phyloP scores from a whole-genome alignment of 768 basidiomycete genomes.

The Hirschioporus abietinus region DNA sequence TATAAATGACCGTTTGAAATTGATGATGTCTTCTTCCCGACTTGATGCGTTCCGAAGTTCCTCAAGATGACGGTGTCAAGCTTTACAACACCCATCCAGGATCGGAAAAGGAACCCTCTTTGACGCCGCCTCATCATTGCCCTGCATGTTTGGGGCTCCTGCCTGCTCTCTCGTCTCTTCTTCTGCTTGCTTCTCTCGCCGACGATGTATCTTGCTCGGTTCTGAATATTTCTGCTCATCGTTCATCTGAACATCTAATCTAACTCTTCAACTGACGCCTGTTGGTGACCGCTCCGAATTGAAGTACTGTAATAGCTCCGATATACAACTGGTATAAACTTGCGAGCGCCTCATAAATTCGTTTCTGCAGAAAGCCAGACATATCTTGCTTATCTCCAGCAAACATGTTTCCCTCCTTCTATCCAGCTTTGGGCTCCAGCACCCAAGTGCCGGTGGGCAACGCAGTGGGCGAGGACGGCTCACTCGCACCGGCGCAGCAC shows the following conservation, averaged over 20 bases:
- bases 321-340: too few relatives aligned
- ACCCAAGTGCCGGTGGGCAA: not conserved
- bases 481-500: conserved; percentile 12
- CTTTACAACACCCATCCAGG: too few relatives aligned
- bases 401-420: conserved; percentile 12
- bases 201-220: not conserved
- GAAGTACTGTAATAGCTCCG: too few relatives aligned
- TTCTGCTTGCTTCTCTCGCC: not conserved
- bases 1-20: too few relatives aligned
- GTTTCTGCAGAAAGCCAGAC: too few relatives aligned
- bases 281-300: too few relatives aligned
- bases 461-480: conserved; percentile 3
- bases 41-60: too few relatives aligned
- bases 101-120: not conserved
- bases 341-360: too few relatives aligned
- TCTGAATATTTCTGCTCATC: not conserved
- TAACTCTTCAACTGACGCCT: too few relatives aligned
- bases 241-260: not conserved
- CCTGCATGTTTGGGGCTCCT: not conserved
- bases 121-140: not conserved
- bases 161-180: not conserved
- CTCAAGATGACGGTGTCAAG: too few relatives aligned
- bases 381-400: too few relatives aligned
- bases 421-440: conserved; percentile 15
- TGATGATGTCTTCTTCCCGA: too few relatives aligned